Conservation (phyloP, 2,329 filamentous ascomycete species). For the Hawksworthiomyces lignivorus region DNA sequence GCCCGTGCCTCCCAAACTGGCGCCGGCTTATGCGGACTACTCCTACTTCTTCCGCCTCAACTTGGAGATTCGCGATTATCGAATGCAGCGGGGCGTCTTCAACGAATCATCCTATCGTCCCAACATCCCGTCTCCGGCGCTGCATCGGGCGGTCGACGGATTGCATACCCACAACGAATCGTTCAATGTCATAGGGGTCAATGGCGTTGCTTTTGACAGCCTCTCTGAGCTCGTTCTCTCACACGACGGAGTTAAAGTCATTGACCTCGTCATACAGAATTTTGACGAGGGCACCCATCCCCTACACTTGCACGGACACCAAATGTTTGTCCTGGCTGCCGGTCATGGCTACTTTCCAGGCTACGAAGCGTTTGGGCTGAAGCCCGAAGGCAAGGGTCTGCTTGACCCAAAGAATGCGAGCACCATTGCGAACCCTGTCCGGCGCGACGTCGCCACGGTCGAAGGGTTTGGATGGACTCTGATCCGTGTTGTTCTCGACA, state of each 20-base stretch:
- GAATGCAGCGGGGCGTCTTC: conserved; percentile 50
- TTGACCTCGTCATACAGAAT: conserved; percentile 56
- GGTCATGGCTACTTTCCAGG: conserved; percentile 58
- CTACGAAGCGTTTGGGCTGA: conserved; percentile 29
- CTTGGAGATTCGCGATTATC: conserved; percentile 52
- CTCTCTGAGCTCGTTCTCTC: conserved; percentile 52
- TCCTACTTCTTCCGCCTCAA: conserved; percentile 49
- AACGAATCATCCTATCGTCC: conserved; percentile 48
- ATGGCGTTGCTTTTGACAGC: conserved; percentile 38
- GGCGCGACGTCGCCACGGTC: conserved; percentile 36
- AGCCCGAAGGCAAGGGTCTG: conserved; percentile 24
- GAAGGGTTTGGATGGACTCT: conserved; percentile 44
- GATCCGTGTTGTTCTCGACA: conserved; percentile 40
- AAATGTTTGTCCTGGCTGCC: conserved; percentile 42
- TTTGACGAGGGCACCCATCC: conserved; percentile 19
- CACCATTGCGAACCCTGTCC: conserved; percentile 31
- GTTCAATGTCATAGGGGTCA: conserved; percentile 42
- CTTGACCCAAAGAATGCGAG: conserved; percentile 27
- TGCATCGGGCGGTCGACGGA: conserved; percentile 43
- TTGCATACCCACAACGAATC: conserved; percentile 33
- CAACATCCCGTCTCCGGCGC: conserved; percentile 37
- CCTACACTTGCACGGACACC: conserved; percentile 19
- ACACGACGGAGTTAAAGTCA: conserved; percentile 49
- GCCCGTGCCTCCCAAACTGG: conserved; percentile 34
- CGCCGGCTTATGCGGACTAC: conserved; percentile 40